Conservation (phyloP, 1,284 basidiomycete species). For the Sporisorium iseilematis-ciliati region DNA sequence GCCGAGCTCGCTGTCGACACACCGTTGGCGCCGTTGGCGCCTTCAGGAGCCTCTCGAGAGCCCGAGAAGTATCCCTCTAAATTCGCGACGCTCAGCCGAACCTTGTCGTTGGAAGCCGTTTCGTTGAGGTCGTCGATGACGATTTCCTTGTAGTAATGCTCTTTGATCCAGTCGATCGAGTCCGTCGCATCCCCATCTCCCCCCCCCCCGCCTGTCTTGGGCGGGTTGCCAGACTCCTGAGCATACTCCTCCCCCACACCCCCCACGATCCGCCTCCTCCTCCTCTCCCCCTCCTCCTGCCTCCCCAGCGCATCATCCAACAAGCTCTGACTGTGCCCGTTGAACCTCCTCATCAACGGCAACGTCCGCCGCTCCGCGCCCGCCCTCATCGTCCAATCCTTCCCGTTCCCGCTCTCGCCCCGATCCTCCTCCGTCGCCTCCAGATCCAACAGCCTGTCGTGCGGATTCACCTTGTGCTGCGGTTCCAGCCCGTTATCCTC, state of each 20-base stretch:
- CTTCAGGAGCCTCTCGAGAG: no score
- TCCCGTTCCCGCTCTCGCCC: conserved; percentile 86
- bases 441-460: conserved; percentile 85
- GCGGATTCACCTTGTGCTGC: conserved; percentile 76
- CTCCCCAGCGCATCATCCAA: conserved; percentile 74
- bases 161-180: conserved; percentile 40
- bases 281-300: conserved; percentile 41
- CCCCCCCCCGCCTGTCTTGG: conserved; percentile 17
- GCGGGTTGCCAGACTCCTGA: conserved; percentile 25
- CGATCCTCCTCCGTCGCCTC: conserved; percentile 93
- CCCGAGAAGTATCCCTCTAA: conserved; percentile 38
- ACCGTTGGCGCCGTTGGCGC: conserved; percentile 22
- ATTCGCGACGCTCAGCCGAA: conserved; percentile 80
- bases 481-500: conserved; percentile 93
- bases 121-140: conserved; percentile 88
- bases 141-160: conserved; percentile 77
- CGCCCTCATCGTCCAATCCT: conserved; percentile 94
- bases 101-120: conserved; percentile 76
- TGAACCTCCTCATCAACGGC: conserved; percentile 95
- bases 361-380: conserved; percentile 87
- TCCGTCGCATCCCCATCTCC: conserved; percentile 33
- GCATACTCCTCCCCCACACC: conserved; percentile 65
- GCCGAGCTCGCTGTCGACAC: not conserved
- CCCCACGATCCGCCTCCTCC: conserved; percentile 55
- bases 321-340: conserved; percentile 92